Evolutionary conservation across 2,329 filamentous ascomycete species (phyloP), one percentile per base, ranked within the genome.

Genomic region (Phyllachora maydis): DNA sequence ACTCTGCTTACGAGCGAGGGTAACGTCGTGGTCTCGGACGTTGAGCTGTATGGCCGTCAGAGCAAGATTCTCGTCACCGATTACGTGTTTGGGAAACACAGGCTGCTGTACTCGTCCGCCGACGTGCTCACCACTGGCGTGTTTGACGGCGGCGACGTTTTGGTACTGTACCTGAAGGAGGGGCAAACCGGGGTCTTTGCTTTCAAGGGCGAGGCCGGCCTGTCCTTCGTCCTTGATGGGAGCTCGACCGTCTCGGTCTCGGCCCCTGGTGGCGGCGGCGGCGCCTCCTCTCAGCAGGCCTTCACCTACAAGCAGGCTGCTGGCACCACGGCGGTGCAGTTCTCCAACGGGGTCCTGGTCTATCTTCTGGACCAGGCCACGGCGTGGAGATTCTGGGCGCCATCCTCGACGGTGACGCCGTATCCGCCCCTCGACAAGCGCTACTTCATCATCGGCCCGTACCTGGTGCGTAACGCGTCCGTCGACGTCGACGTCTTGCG

Each of bases 311-410:
- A 41, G 0, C 59, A 65, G 39, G 41, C 36, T 3, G 31, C 48
- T 5, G 58, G 59, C 1, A 32, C 46, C 3, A 59, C 54, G 0
- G 47, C 50, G 1, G 34, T 67, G 2, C 41, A 52, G 18, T 56
- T 65, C 24, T 54, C 53, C 0, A 55, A 59, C 23, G 52, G 53
- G 1, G 43, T 57, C 3, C 28, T 63, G 1, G 42, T 58, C 4
- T 61, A 63, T 26, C 44, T 68, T 4, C 45, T 67, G 4, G 60
- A 66, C 20, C 48, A 54, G 12, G 38, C 49, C 8, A 52, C 59
- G 0, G 63, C 59, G 2, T 67, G 57, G 53, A 56, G 53, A 5
- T 62, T 67, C 35, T 67, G 58, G 43, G 60, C 60, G 2, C 53
- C 60, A 4, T 45, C 46, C 2, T 41, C 45, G 8, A 53, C 52